These are phyloP conservation scores for Plasmodium chabaudi DNA, from an alignment of 169 alveolate species.

Conservation along the genomic window DNA sequence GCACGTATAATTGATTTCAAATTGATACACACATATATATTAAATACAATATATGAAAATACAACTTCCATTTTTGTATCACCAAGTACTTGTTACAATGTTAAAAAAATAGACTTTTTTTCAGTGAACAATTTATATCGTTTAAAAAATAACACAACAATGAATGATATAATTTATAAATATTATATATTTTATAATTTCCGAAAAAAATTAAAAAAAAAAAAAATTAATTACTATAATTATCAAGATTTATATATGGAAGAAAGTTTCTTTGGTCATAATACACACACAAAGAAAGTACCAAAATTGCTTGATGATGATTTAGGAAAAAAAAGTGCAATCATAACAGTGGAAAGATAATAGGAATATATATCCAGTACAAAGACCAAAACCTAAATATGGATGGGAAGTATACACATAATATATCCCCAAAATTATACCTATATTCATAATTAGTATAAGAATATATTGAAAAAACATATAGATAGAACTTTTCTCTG, in stretches of 20 bases:
- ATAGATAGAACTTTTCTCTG: too few relatives aligned
- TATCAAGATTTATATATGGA: conserved; percentile 57
- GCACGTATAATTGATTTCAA: conserved; percentile 48
- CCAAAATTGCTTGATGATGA: conserved; percentile 46
- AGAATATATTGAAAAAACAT: too few relatives aligned
- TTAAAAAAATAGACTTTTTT: conserved; percentile 33
- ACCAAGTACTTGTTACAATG: conserved; percentile 34
- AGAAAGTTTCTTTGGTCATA: conserved; percentile 42
- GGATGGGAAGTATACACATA: background rate
- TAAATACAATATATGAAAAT: conserved; percentile 49
- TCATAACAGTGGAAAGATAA: conserved; percentile 39
- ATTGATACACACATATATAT: conserved; percentile 24
- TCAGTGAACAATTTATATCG: conserved; percentile 29
- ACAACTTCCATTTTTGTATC: conserved; percentile 7
- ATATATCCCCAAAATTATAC: too few relatives aligned
- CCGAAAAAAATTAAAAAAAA: conserved; percentile 40
- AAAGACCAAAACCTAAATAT: background rate
- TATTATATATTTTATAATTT: conserved; percentile 39
- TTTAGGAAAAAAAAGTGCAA: conserved; percentile 49
- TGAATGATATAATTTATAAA: conserved; percentile 53
- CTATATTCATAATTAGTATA: too few relatives aligned
- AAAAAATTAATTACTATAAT: conserved; percentile 49
- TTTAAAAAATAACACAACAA: conserved; percentile 24
- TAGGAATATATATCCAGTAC: background rate
- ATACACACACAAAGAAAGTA: conserved; percentile 62